These are phyloP conservation scores for Fraxinus pennsylvanica DNA, from an alignment of 257 asterid species.

Conservation along the genomic window DNA sequence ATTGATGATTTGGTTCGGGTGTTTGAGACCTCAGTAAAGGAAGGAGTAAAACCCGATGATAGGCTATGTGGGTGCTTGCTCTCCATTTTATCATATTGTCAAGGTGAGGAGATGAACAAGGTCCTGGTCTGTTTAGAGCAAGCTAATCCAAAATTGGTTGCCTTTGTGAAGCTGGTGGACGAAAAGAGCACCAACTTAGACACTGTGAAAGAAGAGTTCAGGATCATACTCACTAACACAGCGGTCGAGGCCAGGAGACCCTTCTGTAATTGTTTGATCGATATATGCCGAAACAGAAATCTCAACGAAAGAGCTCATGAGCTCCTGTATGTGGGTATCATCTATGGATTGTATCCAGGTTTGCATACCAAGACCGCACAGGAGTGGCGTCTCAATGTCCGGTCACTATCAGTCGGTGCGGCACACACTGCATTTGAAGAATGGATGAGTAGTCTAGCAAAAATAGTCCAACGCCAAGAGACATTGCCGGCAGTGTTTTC, in stretches of 20 bases:
- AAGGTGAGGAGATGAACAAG: slow-evolving; percentile 59
- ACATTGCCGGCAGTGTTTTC: slow-evolving; percentile 36
- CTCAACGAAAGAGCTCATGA: slow-evolving; percentile 69
- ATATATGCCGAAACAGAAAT: slow-evolving; percentile 62
- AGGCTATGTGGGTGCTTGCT: slow-evolving; percentile 84
- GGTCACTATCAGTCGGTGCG: slow-evolving; percentile 86
- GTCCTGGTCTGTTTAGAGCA: slow-evolving; percentile 61
- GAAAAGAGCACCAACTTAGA: slow-evolving; percentile 40
- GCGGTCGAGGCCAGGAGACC: slow-evolving; percentile 79
- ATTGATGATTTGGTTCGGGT: slow-evolving; percentile 74
- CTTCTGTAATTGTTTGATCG: slow-evolving; percentile 85
- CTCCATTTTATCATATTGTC: slow-evolving; percentile 68
- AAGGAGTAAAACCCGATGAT: slow-evolving; percentile 87
- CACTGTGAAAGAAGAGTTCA: slow-evolving; percentile 59
- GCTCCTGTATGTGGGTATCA: slow-evolving; percentile 65
- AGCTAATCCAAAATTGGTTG: slow-evolving; percentile 50
- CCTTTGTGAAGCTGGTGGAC: slow-evolving; percentile 46
- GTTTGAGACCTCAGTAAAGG: slow-evolving; percentile 45
- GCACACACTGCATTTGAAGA: slow-evolving; percentile 90
- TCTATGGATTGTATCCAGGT: slow-evolving; percentile 82
- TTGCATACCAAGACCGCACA: slow-evolving; percentile 77
- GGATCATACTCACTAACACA: slow-evolving; percentile 50
- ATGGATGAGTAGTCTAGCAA: slow-evolving; percentile 76
- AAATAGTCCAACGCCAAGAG: slow-evolving; percentile 60
- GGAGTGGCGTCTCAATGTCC: slow-evolving; percentile 81